These are phyloP conservation scores for Schizosaccharomyces versatilis DNA, from an alignment of 1,139 yeast species.

Conservation along the genomic window DNA sequence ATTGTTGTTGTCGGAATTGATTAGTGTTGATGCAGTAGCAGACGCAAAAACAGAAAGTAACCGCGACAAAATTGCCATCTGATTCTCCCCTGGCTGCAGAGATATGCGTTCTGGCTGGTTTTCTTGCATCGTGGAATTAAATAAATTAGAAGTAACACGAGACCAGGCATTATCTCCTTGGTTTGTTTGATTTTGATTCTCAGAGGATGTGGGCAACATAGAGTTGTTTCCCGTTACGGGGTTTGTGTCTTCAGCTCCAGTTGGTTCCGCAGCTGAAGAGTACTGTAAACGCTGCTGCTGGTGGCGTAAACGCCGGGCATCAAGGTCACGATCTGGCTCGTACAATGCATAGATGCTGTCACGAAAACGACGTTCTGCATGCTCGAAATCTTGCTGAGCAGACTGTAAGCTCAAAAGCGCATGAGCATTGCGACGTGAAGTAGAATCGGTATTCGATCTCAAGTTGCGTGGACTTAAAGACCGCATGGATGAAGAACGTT, in stretches of 20 bases:
- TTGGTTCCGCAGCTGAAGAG: too few species aligned
- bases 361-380: not conserved
- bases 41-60: constrained; percentile 27
- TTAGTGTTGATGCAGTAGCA: constrained; percentile 25
- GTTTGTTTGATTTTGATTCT: too few species aligned
- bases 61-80: constrained; percentile 25
- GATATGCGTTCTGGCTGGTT: not conserved
- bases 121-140: not conserved
- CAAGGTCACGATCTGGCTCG: not conserved
- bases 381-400: not conserved
- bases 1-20: constrained; percentile 15
- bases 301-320: too few species aligned
- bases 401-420: not conserved
- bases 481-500: not conserved
- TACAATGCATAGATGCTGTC: not conserved
- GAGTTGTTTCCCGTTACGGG: too few species aligned
- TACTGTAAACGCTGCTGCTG: too few species aligned
- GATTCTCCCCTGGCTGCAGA: constrained; percentile 17
- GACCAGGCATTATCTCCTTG: too few species aligned
- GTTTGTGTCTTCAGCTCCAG: too few species aligned
- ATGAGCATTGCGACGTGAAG: not conserved
- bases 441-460: not conserved
- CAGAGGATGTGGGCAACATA: too few species aligned
- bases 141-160: too few species aligned
- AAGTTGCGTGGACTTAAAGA: not conserved